Base-by-base conservation (phyloP, 176 grass and related monocot species). In the Oryza meridionalis region DNA sequence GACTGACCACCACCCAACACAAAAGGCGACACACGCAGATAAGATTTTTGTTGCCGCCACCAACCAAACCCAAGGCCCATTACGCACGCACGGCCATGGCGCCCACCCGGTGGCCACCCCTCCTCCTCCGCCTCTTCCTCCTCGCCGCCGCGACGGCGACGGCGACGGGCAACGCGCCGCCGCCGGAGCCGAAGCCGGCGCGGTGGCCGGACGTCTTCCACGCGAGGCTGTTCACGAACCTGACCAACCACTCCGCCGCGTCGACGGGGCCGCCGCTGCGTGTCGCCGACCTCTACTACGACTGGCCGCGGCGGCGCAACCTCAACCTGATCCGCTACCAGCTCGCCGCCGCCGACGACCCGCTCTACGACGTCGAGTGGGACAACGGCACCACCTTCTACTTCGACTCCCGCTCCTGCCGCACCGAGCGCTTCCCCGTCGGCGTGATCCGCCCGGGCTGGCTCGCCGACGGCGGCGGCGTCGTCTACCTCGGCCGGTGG, bases 291-390 rank as follows among this genome's bases (percentile, higher is more conserved):
- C 85, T 91, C 16, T 94, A 88, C 85, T 91, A 94, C 90, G 92
- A 97, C 86, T 97, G 88, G 92, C 92, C 90, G 16, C 62, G 69
- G 5, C 85, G 90, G 21, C 94, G 94, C 31, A 97, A 94, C 85
- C 87, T 97, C 45, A 92, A 94, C 86, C 80, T 92, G 35, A 65
- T 94, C 17, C 86, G 73, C 2, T 4, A 90, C 83, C 90, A 97
- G 88, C 88, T 94, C 5, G 80, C 86, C 0, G 80, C 86, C 0
- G 11, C 43, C 9, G 81, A 90, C 9, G 75, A 91, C 11, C 90
- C 80, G 24, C 78, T 91, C 3, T 88, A 88, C 82, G 95, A 97
- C 79, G 92, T 97, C 4, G 95, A 97, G 82, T 94, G 95, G 95
- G 45, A 79, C 86, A 97, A 97, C 76, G 88, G 90, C 84, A 94